phyloP scores from a whole-genome alignment of 2,329 filamentous ascomycete species.

The Paraconiothyrium sp. region DNA sequence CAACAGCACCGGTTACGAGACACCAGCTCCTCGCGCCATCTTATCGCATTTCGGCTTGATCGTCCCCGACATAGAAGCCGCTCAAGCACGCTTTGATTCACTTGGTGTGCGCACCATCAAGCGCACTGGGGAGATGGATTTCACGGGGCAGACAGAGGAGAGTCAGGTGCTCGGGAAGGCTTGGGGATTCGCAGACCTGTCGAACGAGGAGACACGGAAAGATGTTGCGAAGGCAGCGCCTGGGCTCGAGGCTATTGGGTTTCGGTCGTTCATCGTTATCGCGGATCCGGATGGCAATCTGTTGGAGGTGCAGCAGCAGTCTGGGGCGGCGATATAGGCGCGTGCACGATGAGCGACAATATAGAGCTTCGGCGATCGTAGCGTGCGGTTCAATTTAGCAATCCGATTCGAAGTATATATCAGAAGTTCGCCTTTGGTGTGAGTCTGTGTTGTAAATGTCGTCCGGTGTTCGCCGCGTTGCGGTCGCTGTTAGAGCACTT shows the following conservation, averaged over 20 bases:
- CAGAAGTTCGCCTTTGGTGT: too few species aligned
- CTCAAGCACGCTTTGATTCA: constrained; percentile 37
- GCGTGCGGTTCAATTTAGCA: too few species aligned
- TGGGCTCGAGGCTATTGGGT: constrained; percentile 24
- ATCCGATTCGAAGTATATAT: too few species aligned
- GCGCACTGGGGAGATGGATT: constrained; percentile 28
- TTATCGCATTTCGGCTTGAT: constrained; percentile 51
- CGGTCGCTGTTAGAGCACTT: not conserved
- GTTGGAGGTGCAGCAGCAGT: constrained; percentile 30
- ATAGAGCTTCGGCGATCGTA: not conserved
- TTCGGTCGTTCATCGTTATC: constrained; percentile 27
- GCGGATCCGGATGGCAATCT: constrained; percentile 36
- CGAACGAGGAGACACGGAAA: constrained; percentile 15
- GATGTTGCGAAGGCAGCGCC: constrained; percentile 10
- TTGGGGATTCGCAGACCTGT: constrained; percentile 17
- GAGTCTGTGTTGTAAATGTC: too few species aligned
- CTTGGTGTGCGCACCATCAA: constrained; percentile 40
- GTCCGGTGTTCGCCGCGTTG: too few species aligned
- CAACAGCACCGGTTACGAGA: constrained; percentile 4
- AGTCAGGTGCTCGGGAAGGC: constrained; percentile 15
- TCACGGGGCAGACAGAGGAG: constrained; percentile 16
- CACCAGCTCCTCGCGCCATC: constrained; percentile 35
- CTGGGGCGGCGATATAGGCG: not conserved
- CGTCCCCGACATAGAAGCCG: constrained; percentile 44
- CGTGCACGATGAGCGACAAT: not conserved